Evolutionary conservation across 1,139 yeast species (phyloP), one percentile per base, ranked within the genome.

Genomic region (Candida sp.): DNA sequence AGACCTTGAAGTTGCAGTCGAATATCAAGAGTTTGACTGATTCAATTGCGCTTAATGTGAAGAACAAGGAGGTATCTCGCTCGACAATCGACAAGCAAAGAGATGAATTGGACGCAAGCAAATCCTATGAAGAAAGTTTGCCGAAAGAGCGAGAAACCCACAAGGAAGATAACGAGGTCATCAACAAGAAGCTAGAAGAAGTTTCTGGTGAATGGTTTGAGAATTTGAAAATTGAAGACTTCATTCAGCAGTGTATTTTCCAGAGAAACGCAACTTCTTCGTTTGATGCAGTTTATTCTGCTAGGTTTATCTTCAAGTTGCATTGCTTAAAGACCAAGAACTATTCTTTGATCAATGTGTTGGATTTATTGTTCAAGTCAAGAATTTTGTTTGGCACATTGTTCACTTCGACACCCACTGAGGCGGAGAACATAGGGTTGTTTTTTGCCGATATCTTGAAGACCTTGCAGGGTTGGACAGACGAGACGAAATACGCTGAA

Each of bases 261-360:
- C 98, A 97, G 12, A 77, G 98, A 59, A 80, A 87, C 3, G 67
- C 88, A 3, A 91, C 88, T 58, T 90, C 98, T 0, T 86, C 97
- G 0, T 82, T 86, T 55, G 99, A 93, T 70, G 97, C 98, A 0
- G 78, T 88, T 1, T 92, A 73, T 63, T 71, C 86, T 42, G 84
- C 91, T 1, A 74, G 79, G 51, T 90, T 92, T 62, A 59, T 90
- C 3, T 79, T 83, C 54, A 70, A 69, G 45, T 59, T 86, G 12
- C 84, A 86, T 53, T 64, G 70, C 0, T 55, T 77, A 17, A 72
- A 75, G 1, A 69, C 80, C 0, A 55, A 71, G 1, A 73, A 80
- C 40, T 85, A 77, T 60, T 75, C 82, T 2, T 59, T 85, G 7
- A 49, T 78, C 7, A 59, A 58, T 1, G 58, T 85, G 1, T 68